phyloP scores from a whole-genome alignment of 257 asterid genomes.

The Haberlea rhodopensis region DNA sequence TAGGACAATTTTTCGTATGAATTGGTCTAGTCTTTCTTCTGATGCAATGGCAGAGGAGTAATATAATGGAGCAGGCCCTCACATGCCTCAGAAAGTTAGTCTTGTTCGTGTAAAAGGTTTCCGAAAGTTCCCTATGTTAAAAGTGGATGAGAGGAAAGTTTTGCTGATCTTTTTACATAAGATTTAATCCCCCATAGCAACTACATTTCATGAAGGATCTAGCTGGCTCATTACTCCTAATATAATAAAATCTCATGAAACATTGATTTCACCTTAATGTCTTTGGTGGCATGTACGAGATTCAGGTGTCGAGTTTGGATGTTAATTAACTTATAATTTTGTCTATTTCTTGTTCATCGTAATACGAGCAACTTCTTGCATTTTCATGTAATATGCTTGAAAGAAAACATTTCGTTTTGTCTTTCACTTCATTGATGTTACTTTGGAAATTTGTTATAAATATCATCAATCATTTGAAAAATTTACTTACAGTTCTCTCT shows the following conservation, averaged over 20 bases:
- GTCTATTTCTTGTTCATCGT: no score
- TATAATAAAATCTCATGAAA: background rate
- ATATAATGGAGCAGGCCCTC: no score
- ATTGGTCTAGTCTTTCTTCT: constrained; percentile 8
- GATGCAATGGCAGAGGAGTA: background rate
- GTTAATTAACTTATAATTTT: background rate
- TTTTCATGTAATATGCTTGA: no score
- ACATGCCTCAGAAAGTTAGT: no score
- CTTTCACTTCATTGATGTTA: background rate
- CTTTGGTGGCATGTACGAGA: background rate
- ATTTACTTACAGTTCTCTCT: constrained; percentile 27
- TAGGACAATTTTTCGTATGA: no score
- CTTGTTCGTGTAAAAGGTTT: no score
- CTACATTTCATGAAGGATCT: background rate
- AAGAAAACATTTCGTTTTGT: background rate
- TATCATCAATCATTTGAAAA: constrained; percentile 16
- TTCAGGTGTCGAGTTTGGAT: background rate
- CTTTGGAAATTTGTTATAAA: constrained; percentile 18
- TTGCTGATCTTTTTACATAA: background rate
- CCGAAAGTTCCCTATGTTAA: no score
- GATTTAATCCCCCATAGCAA: background rate
- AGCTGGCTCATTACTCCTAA: background rate
- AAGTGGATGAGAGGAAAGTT: background rate
- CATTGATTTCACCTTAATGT: no score
- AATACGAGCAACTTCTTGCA: no score